phyloP scores from a whole-genome alignment of 768 basidiomycete genomes.

The Sporobolomyces roseus region DNA sequence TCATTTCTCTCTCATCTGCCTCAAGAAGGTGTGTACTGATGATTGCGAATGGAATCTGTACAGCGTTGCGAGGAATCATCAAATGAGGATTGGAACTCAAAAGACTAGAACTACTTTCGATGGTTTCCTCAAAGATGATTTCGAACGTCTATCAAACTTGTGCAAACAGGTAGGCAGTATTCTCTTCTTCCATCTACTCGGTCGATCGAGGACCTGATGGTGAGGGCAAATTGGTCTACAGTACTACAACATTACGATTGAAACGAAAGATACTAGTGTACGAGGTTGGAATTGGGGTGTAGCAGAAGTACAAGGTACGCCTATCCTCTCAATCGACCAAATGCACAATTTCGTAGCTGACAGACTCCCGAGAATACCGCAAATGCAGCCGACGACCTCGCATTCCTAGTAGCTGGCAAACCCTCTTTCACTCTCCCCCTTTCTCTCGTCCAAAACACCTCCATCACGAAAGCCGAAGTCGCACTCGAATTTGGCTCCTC shows the following conservation, averaged over 20 bases:
- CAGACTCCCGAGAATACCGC: neutral
- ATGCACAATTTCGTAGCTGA: no score
- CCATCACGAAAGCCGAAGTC: slow-evolving; percentile 97
- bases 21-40: neutral
- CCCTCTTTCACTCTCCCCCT: slow-evolving; percentile 86
- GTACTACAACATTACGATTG: slow-evolving; percentile 78
- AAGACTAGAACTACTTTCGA: slow-evolving; percentile 81
- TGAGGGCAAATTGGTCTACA: no score
- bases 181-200: no score
- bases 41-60: neutral
- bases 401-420: slow-evolving; percentile 82
- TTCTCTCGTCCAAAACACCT: slow-evolving; percentile 83
- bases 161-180: no score
- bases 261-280: slow-evolving; percentile 77
- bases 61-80: slow-evolving; percentile 80
- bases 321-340: neutral
- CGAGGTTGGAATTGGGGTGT: slow-evolving; percentile 99
- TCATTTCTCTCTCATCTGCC: neutral
- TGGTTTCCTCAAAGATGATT: slow-evolving; percentile 80
- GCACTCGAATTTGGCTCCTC: slow-evolving; percentile 76
- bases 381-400: slow-evolving; percentile 87
- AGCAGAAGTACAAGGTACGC: slow-evolving; percentile 85
- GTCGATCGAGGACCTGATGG: no score
- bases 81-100: slow-evolving; percentile 76
- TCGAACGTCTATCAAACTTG: slow-evolving; percentile 73